Conservation (phyloP, 139 green algal species). For the Volvox africanus region DNA sequence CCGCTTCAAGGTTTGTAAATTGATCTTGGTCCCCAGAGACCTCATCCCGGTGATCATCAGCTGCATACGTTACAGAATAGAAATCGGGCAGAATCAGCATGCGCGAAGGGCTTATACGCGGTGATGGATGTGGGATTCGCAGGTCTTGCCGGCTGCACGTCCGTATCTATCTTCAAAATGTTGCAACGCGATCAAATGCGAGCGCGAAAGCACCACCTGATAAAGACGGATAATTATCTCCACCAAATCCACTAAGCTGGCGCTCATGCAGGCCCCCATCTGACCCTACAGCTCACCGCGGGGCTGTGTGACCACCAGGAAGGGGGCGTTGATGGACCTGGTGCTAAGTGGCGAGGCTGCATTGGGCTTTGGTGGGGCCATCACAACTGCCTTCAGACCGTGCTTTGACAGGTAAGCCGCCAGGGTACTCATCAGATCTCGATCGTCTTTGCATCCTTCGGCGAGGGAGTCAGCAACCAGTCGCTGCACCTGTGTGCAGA, state of each 20-base stretch:
- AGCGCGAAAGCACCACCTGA: too few relatives aligned
- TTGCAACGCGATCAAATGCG: too few relatives aligned
- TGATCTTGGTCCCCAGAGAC: background rate
- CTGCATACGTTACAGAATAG: background rate
- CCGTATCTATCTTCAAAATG: too few relatives aligned
- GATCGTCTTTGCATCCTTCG: background rate
- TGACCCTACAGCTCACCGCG: background rate
- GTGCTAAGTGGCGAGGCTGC: background rate
- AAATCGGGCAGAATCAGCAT: background rate
- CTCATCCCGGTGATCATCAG: background rate
- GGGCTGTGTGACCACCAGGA: slow-evolving; percentile 10
- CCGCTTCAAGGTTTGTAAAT: background rate
- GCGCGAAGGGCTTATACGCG: too few relatives aligned
- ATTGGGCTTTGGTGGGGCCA: background rate
- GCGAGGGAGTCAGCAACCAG: slow-evolving; percentile 11
- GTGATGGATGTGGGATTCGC: too few relatives aligned
- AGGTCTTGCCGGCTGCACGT: too few relatives aligned
- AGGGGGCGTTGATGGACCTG: slow-evolving; percentile 6
- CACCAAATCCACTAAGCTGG: too few relatives aligned
- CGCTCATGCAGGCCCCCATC: too few relatives aligned
- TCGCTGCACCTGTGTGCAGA: slow-evolving; percentile 1
- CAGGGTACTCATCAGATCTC: background rate
- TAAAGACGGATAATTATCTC: too few relatives aligned
- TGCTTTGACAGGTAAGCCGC: background rate
- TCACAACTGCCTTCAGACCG: background rate